Conservation (phyloP, 75 land plant genomes). For the Sequoiadendron giganteum region DNA sequence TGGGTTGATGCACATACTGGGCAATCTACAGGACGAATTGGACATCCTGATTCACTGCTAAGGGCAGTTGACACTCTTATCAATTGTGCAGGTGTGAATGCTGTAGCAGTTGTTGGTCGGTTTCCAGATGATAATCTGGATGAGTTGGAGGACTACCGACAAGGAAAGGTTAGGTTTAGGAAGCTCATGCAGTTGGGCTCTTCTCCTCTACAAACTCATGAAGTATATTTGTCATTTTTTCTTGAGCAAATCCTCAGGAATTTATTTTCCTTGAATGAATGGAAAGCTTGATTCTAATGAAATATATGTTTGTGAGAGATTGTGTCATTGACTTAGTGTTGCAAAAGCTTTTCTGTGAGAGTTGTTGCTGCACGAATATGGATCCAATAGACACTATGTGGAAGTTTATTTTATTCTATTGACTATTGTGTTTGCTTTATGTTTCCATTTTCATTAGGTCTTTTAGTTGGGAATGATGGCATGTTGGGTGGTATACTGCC, state of each 20-base stretch:
- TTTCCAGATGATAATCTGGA: constrained; percentile 92
- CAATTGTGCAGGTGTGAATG: constrained; percentile 53
- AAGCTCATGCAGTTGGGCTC: background rate
- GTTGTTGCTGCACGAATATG: background rate
- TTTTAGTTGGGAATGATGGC: background rate
- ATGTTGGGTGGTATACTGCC: background rate
- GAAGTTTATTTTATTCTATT: background rate
- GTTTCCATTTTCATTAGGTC: background rate
- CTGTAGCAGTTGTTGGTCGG: constrained; percentile 86
- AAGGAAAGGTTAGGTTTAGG: constrained; percentile 65
- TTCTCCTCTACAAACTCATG: background rate
- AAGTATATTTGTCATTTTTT: background rate
- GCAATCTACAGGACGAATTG: constrained; percentile 81
- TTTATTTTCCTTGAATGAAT: background rate
- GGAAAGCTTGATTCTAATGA: background rate
- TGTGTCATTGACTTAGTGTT: background rate
- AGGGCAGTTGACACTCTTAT: constrained; percentile 74
- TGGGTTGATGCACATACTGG: constrained; percentile 80
- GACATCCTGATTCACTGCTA: constrained; percentile 66
- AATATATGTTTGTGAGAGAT: background rate
- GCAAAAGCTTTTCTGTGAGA: background rate
- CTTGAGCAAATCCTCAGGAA: background rate
- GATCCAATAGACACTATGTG: background rate
- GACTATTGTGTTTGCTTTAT: background rate
- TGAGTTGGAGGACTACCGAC: constrained; percentile 76